Evolutionary conservation across 805 yeast species (phyloP).

Genomic region (Ogataea methanolica): DNA sequence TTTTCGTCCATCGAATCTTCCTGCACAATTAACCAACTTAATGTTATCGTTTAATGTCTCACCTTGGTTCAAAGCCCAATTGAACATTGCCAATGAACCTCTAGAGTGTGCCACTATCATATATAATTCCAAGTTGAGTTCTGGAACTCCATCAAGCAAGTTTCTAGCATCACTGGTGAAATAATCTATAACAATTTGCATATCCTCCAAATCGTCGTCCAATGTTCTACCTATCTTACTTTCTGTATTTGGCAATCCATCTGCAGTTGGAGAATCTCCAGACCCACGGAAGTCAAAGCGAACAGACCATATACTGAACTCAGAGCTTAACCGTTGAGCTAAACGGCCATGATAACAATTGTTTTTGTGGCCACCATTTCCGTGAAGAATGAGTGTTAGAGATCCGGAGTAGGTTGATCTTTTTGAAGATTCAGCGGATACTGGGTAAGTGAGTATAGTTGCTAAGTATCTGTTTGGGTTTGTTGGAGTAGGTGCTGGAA

Average conservation of each 20-base stretch:
- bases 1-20: constrained; percentile 55
- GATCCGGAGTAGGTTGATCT: too few species aligned
- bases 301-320: constrained; percentile 50
- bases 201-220: constrained; percentile 63
- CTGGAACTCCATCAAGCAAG: constrained; percentile 21
- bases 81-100: constrained; percentile 70
- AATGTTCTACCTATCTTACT: constrained; percentile 56
- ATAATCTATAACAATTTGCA: constrained; percentile 42
- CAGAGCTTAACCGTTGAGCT: constrained; percentile 54
- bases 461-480: too few species aligned
- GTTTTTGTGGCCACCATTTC: constrained; percentile 80
- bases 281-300: constrained; percentile 85
- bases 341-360: constrained; percentile 66
- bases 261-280: constrained; percentile 57
- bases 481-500: too few species aligned
- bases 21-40: constrained; percentile 64
- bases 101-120: constrained; percentile 76
- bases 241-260: too few species aligned
- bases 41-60: constrained; percentile 24
- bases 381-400: constrained; percentile 65
- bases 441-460: too few species aligned
- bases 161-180: constrained; percentile 15
- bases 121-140: constrained; percentile 41
- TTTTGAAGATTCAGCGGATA: too few species aligned
- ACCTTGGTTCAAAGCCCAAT: constrained; percentile 52